These are phyloP conservation scores for Blastobotrys persicus DNA, from an alignment of 1,139 yeast species.

Conservation along the genomic window DNA sequence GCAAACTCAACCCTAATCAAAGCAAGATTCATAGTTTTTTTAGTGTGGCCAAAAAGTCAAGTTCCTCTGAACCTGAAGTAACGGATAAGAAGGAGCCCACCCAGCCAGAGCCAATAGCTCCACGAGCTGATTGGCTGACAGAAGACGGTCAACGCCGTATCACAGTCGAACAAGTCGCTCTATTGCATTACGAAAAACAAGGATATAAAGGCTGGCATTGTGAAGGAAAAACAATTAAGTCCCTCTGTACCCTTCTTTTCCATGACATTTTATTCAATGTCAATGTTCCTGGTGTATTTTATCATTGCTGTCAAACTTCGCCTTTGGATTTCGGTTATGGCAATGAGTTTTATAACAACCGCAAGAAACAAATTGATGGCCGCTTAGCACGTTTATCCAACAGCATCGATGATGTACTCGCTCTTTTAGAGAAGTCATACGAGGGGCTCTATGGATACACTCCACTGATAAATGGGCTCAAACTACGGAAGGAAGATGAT, in stretches of 20 bases:
- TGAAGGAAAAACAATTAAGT: conserved; percentile 36
- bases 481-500: conserved; percentile 14
- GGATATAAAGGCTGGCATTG: conserved; percentile 40
- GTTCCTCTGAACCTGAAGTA: conserved; percentile 9
- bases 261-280: conserved; percentile 34
- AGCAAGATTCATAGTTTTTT: not conserved
- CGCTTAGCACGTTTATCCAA: conserved; percentile 20
- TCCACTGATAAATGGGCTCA: conserved; percentile 1
- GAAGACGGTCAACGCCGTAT: conserved; percentile 11
- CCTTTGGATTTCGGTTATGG: conserved; percentile 34
- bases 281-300: conserved; percentile 30
- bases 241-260: conserved; percentile 34
- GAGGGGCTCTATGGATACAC: conserved; percentile 11
- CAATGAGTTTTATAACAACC: conserved; percentile 24
- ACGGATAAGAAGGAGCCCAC: conserved; percentile 13
- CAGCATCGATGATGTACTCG: conserved; percentile 8
- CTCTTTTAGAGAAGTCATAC: conserved; percentile 8
- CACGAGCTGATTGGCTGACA: conserved; percentile 19
- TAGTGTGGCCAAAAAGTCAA: not conserved
- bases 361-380: conserved; percentile 23
- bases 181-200: conserved; percentile 30
- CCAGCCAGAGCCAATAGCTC: conserved; percentile 9
- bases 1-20: not conserved
- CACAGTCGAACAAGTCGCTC: conserved; percentile 38
- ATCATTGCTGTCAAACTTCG: conserved; percentile 36